Evolutionary conservation across 1,284 basidiomycete species (phyloP), one percentile per base, ranked within the genome.

Genomic region (Rhizoctonia solani): DNA sequence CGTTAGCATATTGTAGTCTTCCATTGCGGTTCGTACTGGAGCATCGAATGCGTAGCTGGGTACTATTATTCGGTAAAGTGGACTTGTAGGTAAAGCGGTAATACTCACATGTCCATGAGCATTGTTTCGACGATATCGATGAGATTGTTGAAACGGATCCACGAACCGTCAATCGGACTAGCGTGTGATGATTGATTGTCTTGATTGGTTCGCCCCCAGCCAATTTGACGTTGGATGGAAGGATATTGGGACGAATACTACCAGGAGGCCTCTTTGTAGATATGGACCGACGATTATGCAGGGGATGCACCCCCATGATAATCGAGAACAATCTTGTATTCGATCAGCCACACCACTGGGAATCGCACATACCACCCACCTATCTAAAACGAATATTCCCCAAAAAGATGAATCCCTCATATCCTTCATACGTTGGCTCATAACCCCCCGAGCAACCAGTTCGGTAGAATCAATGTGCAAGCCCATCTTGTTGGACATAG

Each of bases 121-220:
- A 63, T 63, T 6, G 46, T 63, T 23, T 63, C 59, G 27, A 63
- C 59, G 6, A 52, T 49, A 52, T 63, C 59, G 47, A 46, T 41
- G 6, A 63, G 23, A 25, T 63, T 49, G 9, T 34, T 32, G 23
- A 52, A n/a, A 13, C 59, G 32, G n/a, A 41, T 29, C 19, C 16
- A 13, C 13, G 59, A 11, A 27, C 27, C 34, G 23, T 63, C 47
- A 25, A 34, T 8, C n/a, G 59, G 34, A 19, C 16, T 39, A 52
- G 34, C 11, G 21, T 41, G 37, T 52, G 27, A 23, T 41, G 59
- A 30, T 46, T 19, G 21, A 41, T 37, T 5, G 23, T 19, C 21
- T 42, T 34, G 6, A 27, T n/a, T 6, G 59, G 59, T 6, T 63
- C 59, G 29, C 59, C 59, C 9, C 59, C 59, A 29, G 49, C 59